Base-by-base conservation (phyloP, 2,329 filamentous ascomycete species). In the Purpureocillium lavendulum region DNA sequence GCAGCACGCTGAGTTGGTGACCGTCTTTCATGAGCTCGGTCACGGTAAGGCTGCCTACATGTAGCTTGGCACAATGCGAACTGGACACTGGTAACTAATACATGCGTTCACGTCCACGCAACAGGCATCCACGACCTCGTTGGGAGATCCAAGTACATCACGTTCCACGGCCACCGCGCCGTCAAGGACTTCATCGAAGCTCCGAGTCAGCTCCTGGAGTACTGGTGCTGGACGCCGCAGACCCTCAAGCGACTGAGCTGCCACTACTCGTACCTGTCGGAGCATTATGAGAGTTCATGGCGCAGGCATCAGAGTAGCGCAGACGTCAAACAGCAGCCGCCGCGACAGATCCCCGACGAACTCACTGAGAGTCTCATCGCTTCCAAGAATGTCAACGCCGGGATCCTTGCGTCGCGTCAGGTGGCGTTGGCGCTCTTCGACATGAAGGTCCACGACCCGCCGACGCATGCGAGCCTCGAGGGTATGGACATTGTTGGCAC, bases 381-480 rank as follows among this genome's bases (percentile, higher is more conserved):
- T 33, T 68, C 69, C 15, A 73, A 71, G 51, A 64, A 70, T 50
- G 61, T 71, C 46, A 73, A 72, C 45, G 63, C 64, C 21, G 67
- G 67, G 1, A 53, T 74, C 9, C 66, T 67, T 52, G 69, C 70
- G 40, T 56, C 73, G 36, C 30, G 36, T 6, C 42, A 42, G n/a
- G 32, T 39, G 2, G 36, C 30, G 4, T 12, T 38, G 10, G 21
- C 8, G 37, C 26, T 32, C 2, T 39, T 39, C 10, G 40, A 42
- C 28, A 35, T 36, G 36, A 31, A 35, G n/a, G 36, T 42, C 11
- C 36, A 41, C 33, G 33, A 41, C 18, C 39, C 39, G 4, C 36
- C 14, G 3, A 17, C 33, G 13, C 39, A 40, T 16, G 39, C 21
- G 21, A 5, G 5, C 10, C 21, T 26, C 10, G 10, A 26, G 21